Base-by-base conservation (phyloP, 2,329 filamentous ascomycete genomes). In the Aspergillus tamarii region DNA sequence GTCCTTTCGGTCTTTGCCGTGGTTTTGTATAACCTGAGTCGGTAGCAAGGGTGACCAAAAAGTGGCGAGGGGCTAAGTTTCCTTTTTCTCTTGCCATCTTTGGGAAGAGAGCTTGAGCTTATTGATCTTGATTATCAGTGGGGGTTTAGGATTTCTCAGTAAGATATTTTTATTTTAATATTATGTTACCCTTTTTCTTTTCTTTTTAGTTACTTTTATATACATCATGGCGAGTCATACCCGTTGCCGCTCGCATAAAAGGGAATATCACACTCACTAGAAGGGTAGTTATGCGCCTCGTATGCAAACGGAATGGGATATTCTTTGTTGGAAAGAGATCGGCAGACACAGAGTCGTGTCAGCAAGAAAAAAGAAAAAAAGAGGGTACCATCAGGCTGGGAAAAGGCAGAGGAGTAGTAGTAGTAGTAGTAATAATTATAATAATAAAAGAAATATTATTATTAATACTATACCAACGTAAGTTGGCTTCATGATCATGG, bases 251-350 rank as follows among this genome's bases (percentile, higher is more conserved):
- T 53, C 19, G 48, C 23, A 52, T 30, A 26, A 52, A 53, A 8
- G 16, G 43, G 11, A 54, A 26, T 21, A 55, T 39, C 52, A 39
- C 32, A 55, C 39, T 55, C 52, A 16, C 52, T 7, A 23, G 39
- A 41, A 41, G 7, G 7, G 50, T n/a, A n/a, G n/a, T n/a, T n/a
- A 34, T 19, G 46, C 26, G 26, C 57, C 57, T 63, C 52, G 52
- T 63, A 60, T 57, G 61, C 61, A 60, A 63, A 60, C 57, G 53
- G 61, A 63, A 56, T 58, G 23, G 48, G 16, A 34, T 23, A 30
- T 59, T 60, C 53, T 63, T 55, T 54, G 57, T 60, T 60, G 57
- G 57, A 26, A 60, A 57, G 36, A 55, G 61, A 63, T 60, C 61
- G 57, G 32, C 61, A 45, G 34, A 50, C 34, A 46, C n/a, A 19